Conservation (phyloP, 768 basidiomycete genomes). For the Pholiota conissans region DNA sequence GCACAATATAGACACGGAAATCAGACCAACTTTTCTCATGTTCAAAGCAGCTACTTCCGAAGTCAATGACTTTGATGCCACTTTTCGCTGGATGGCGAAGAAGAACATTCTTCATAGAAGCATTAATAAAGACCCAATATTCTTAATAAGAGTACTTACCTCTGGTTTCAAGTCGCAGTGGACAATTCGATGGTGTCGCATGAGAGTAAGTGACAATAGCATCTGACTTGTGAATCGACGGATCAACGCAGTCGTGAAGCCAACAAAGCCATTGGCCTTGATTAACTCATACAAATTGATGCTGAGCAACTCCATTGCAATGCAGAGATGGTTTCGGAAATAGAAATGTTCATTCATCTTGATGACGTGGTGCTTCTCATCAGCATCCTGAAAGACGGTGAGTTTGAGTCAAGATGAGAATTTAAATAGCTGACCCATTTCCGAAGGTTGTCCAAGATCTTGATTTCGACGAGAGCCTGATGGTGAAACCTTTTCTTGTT, state of each 20-base stretch:
- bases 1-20: not conserved
- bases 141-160: constrained; percentile 43
- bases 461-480: constrained; percentile 98
- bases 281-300: constrained; percentile 99
- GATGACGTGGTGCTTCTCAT: constrained; percentile 96
- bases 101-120: constrained; percentile 75
- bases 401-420: not conserved
- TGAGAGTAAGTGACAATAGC: constrained; percentile 85
- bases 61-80: constrained; percentile 97
- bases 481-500: constrained; percentile 99
- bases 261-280: constrained; percentile 97
- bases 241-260: constrained; percentile 95
- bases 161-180: constrained; percentile 99
- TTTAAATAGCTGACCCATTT: constrained; percentile 81
- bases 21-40: constrained; percentile 87
- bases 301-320: constrained; percentile 96
- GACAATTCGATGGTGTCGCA: constrained; percentile 96
- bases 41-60: constrained; percentile 97
- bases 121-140: not conserved
- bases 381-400: constrained; percentile 66
- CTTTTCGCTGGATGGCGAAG: constrained; percentile 94
- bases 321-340: constrained; percentile 96
- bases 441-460: constrained; percentile 92
- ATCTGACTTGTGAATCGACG: constrained; percentile 97
- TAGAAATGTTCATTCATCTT: constrained; percentile 99